Evolutionary conservation across 78 protist genomes (phyloP).

Genomic region (Dictyostelium citrinum): DNA sequence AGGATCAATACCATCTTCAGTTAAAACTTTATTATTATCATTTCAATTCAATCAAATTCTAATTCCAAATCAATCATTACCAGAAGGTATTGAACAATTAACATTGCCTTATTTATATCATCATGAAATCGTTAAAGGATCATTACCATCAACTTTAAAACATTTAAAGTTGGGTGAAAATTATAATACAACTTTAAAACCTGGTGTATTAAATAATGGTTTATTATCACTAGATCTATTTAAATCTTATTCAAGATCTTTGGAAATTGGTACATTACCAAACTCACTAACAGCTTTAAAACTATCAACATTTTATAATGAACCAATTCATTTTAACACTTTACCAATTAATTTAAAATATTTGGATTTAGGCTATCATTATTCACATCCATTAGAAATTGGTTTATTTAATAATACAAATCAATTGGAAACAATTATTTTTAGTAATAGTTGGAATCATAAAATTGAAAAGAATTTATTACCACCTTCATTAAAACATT

Average conservation of each 20-base stretch:
- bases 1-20: not conserved
- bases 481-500: not conserved
- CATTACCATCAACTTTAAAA: not conserved
- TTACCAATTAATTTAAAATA: not conserved
- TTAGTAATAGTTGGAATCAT: not conserved
- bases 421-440: not conserved
- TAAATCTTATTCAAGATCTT: not conserved
- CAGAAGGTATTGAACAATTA: not conserved
- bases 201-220: not conserved
- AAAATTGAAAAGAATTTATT: not conserved
- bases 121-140: not conserved
- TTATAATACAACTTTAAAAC: not conserved
- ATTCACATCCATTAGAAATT: not conserved
- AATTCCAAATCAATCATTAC: not conserved
- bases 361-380: not conserved
- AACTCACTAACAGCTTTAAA: not conserved
- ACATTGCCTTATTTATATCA: not conserved
- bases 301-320: not conserved
- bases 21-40: not conserved
- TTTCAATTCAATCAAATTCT: not conserved
- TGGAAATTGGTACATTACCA: not conserved
- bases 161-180: not conserved
- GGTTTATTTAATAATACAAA: not conserved
- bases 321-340: not conserved
- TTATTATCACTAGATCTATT: not conserved